phyloP scores from a whole-genome alignment of 495 filamentous ascomycete genomes.

The Xylaria telfairii region DNA sequence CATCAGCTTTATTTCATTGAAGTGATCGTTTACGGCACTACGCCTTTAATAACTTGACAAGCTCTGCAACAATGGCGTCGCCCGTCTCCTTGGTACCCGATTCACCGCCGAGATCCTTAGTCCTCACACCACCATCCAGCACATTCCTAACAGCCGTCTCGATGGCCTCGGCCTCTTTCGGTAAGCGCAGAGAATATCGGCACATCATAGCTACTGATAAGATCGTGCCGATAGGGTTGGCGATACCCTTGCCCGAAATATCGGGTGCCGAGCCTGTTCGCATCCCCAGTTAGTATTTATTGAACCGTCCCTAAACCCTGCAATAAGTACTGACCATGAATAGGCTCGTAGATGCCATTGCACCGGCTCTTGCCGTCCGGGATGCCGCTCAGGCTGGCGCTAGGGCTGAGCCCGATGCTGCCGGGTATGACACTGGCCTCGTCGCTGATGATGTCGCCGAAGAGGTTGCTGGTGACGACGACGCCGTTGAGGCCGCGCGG shows the following conservation, averaged over 20 bases:
- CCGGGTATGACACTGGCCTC: slow-evolving; percentile 97
- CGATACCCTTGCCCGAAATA: slow-evolving; percentile 86
- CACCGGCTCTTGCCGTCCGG: slow-evolving; percentile 78
- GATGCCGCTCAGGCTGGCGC: slow-evolving; percentile 84
- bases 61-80: slow-evolving; percentile 76
- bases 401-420: slow-evolving; percentile 86
- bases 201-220: slow-evolving; percentile 92
- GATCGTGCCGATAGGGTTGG: slow-evolving; percentile 84
- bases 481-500: slow-evolving; percentile 90
- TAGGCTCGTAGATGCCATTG: slow-evolving; percentile 96
- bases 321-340: slow-evolving; percentile 75
- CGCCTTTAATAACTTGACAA: slow-evolving; percentile 61
- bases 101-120: slow-evolving; percentile 79
- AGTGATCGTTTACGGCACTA: slow-evolving; percentile 9
- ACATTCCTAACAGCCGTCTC: slow-evolving; percentile 81
- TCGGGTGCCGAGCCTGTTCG: slow-evolving; percentile 68
- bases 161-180: slow-evolving; percentile 71
- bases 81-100: slow-evolving; percentile 74
- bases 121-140: slow-evolving; percentile 75
- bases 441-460: slow-evolving; percentile 96
- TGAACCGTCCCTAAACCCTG: neutral
- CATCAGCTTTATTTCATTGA: slow-evolving; percentile 1
- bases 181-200: slow-evolving; percentile 82
- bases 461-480: slow-evolving; percentile 91
- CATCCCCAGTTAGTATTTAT: slow-evolving; percentile 1